These are phyloP conservation scores for Entomortierella lignicola DNA, from an alignment of 192 early-diverging fungal species.

Conservation along the genomic window DNA sequence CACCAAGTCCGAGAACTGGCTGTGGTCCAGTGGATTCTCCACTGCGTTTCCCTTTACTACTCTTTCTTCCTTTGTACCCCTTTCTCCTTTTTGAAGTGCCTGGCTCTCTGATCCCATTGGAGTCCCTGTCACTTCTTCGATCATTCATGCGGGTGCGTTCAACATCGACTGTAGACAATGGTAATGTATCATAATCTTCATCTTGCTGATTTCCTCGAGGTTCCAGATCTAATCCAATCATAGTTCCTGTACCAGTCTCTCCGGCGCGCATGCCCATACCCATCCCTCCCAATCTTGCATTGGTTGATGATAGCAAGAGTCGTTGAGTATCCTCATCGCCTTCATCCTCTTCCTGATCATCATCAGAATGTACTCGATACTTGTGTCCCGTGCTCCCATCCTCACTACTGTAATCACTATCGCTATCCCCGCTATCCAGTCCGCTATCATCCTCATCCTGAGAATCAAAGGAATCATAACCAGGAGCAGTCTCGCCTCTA, in stretches of 20 bases:
- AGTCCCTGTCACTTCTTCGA: not conserved
- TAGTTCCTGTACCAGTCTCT: constrained; percentile 50
- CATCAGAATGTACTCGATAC: constrained; percentile 1
- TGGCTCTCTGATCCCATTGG: not conserved
- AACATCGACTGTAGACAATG: constrained; percentile 23
- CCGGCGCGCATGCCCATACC: constrained; percentile 53
- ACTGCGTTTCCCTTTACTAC: not conserved
- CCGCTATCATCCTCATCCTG: constrained; percentile 12
- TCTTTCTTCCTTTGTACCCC: not conserved
- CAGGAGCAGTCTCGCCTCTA: not conserved
- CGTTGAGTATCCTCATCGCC: constrained; percentile 33
- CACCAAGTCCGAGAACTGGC: constrained; percentile 16
- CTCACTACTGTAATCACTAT: not conserved
- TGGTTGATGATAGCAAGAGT: constrained; percentile 26
- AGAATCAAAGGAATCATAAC: constrained; percentile 40
- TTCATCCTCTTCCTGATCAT: not conserved
- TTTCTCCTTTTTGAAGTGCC: not conserved
- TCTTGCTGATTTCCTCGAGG: constrained; percentile 6
- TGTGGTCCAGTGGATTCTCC: not conserved
- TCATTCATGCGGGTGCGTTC: not conserved
- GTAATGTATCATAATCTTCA: constrained; percentile 35
- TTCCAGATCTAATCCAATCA: constrained; percentile 37
- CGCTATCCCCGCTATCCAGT: not conserved
- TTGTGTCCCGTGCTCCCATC: not conserved
- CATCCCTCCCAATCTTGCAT: constrained; percentile 38